phyloP scores from a whole-genome alignment of 2,329 filamentous ascomycete species.

The Fusarium ambrosium region DNA sequence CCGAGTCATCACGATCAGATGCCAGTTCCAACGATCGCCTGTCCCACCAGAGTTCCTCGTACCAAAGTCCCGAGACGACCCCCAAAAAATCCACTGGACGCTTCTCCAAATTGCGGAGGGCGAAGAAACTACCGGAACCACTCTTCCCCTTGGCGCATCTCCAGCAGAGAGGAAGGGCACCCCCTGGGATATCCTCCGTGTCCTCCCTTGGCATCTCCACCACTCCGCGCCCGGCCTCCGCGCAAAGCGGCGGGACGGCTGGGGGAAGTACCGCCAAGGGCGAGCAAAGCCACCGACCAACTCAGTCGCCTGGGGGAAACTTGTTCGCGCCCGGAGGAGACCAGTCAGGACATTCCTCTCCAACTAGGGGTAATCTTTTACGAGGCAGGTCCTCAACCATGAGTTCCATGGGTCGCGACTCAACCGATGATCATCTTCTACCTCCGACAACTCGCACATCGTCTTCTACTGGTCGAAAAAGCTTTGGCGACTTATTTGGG shows the following conservation, averaged over 20 bases:
- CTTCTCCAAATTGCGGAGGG: conserved; percentile 86
- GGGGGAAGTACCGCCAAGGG: conserved; percentile 35
- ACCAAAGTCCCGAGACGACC: conserved; percentile 71
- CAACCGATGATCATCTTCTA: conserved; percentile 77
- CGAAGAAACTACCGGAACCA: conserved; percentile 78
- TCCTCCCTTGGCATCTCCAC: conserved; percentile 55
- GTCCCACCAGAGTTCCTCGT: conserved; percentile 67
- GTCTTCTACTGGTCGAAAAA: conserved; percentile 91
- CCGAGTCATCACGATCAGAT: conserved; percentile 91
- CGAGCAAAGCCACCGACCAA: conserved; percentile 31
- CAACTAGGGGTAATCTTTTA: conserved; percentile 70
- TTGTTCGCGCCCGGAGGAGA: conserved; percentile 58
- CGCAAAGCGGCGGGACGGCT: conserved; percentile 48
- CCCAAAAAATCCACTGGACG: conserved; percentile 75
- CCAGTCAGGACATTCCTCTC: conserved; percentile 76
- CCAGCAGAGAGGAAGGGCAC: conserved; percentile 74
- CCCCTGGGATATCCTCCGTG: conserved; percentile 56
- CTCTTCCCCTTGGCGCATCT: conserved; percentile 89
- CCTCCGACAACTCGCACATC: conserved; percentile 81
- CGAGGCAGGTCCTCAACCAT: conserved; percentile 90
- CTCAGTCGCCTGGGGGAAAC: conserved; percentile 61
- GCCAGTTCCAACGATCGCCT: conserved; percentile 79
- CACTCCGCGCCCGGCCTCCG: conserved; percentile 54
- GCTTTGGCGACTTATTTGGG: conserved; percentile 89
- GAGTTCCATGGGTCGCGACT: conserved; percentile 82